Evolutionary conservation across 495 filamentous ascomycete species (phyloP), one percentile per base, ranked within the genome.

Genomic region (Neurospora tetraspora): DNA sequence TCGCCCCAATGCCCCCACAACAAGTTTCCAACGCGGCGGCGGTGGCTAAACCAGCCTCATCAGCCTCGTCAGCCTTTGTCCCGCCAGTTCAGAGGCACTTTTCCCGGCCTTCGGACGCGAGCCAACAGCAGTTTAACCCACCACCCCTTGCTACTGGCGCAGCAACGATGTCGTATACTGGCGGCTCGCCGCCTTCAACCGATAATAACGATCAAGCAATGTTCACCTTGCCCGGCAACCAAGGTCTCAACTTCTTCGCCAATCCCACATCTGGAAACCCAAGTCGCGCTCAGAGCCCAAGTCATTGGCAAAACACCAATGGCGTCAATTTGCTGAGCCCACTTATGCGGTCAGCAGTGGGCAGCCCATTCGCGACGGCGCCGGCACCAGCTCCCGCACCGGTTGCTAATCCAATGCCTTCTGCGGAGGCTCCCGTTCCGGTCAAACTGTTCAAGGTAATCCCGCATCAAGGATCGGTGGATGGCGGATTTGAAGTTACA

Each of bases 401-500:
- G 27, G 53, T 65, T 65, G 53, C 31, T 36, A 65, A 65, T 16
- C 7, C 14, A 65, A 36, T 65, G 53, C 53, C 53, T 34, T 34
- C 53, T 65, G 53, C 27, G 27, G 53, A 65, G 6, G 53, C 53
- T 18, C 53, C 53, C 11, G 53, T 65, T 65, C 53, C 53, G 16
- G 53, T 65, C 7, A 65, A 65, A 18, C 27, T 65, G 1, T 65
- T 65, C 77, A 94, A 93, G 78, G 80, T 97, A 65, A 91, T 95
- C 43, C 94, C 94, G 2, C 84, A 85, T 40, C 91, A 96, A 79
- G 95, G 94, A 12, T 92, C 94, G 11, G 89, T 89, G 53, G 86
- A 86, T 34, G 95, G 95, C 72, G 93, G 94, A 14, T 91, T 92
- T 39, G 94, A 97, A 76, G 93, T 97, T 14, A 93, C 92, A 1